These are phyloP conservation scores for Blastomyces percursus DNA, from an alignment of 2,329 filamentous ascomycete genomes.

Conservation along the genomic window DNA sequence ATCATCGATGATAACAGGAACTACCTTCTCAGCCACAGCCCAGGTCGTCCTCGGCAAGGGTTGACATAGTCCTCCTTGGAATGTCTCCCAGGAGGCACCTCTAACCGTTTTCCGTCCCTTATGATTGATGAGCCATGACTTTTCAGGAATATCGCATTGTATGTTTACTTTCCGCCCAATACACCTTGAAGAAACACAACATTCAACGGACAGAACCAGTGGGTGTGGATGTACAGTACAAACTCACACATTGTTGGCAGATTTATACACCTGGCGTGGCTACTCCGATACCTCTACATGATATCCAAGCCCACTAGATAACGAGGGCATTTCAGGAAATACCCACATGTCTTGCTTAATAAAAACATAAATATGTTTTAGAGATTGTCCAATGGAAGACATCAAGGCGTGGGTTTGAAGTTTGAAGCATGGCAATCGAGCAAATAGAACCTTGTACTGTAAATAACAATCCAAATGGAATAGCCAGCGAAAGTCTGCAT, in stretches of 20 bases:
- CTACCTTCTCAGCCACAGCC: neutral
- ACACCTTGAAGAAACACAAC: too few relatives aligned
- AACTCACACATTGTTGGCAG: neutral
- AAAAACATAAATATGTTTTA: neutral
- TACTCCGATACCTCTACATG: neutral
- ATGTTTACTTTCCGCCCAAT: neutral
- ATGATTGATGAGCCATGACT: neutral
- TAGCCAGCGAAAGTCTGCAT: too few relatives aligned
- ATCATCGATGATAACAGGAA: neutral
- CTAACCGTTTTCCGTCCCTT: too few relatives aligned
- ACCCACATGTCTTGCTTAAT: neutral
- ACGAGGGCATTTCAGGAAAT: neutral
- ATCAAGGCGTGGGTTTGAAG: neutral
- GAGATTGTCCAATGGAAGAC: neutral
- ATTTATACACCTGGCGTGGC: neutral
- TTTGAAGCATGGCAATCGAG: neutral
- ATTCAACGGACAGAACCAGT: neutral
- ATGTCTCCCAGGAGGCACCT: neutral
- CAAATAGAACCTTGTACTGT: neutral
- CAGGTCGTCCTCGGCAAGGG: neutral
- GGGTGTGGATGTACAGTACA: neutral
- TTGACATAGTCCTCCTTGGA: neutral
- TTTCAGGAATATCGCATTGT: neutral
- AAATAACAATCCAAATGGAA: too few relatives aligned
- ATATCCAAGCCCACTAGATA: neutral